Conservation (phyloP, 495 filamentous ascomycete species). For the Schizothecium vesticola region DNA sequence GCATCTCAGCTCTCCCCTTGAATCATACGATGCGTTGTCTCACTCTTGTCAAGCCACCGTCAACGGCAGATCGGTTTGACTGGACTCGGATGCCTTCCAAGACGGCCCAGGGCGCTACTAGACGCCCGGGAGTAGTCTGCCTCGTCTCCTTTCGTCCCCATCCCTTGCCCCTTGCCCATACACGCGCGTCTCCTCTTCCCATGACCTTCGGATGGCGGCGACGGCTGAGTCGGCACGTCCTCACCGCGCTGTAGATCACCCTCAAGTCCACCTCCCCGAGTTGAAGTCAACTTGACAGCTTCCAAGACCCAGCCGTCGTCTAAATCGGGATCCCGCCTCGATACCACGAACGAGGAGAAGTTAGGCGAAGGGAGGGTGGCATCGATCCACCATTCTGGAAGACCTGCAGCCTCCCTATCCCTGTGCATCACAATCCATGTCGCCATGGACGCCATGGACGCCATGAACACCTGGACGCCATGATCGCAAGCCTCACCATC, state of each 20-base stretch:
- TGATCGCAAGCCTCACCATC: not conserved
- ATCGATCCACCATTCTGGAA: not conserved
- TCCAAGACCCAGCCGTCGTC: not conserved
- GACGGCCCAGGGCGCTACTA: not conserved
- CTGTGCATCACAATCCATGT: not conserved
- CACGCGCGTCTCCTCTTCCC: not conserved
- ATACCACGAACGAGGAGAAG: not conserved
- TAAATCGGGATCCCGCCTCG: not conserved
- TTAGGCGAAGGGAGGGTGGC: slow-evolving; percentile 3
- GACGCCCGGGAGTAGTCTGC: not conserved
- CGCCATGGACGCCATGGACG: not conserved
- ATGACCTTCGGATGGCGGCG: not conserved
- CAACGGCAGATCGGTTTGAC: not conserved
- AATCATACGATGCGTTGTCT: not conserved
- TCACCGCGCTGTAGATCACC: not conserved
- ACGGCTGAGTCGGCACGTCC: not conserved
- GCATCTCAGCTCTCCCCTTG: not conserved
- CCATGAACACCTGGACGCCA: not conserved
- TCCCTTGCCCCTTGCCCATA: not conserved
- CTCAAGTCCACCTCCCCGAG: not conserved
- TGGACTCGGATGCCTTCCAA: not conserved
- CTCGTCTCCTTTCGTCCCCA: not conserved
- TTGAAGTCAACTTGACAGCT: not conserved
- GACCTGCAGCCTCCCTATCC: not conserved
- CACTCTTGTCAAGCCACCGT: not conserved